A percentile compares a stretch with the other conserved stretches of the same genome.
phyloP scores from a whole-genome alignment of 805 yeast species.

The Candida berthetii region DNA sequence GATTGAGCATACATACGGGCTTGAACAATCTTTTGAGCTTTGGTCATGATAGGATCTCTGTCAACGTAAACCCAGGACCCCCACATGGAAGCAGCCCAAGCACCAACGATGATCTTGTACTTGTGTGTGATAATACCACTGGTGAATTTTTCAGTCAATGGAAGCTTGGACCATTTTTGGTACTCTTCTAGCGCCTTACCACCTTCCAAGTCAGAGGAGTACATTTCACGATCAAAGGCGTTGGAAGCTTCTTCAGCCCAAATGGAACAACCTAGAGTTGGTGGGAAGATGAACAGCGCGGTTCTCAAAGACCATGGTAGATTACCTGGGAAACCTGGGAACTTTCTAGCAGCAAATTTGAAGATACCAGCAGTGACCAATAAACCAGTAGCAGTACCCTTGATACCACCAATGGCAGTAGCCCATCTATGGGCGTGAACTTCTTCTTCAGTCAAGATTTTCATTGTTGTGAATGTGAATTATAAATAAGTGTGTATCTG shows the following conservation, averaged over 20 bases:
- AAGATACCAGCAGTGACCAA: slow-evolving; percentile 49
- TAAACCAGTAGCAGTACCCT: slow-evolving; percentile 55
- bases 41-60: slow-evolving; percentile 68
- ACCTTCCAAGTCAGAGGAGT: slow-evolving; percentile 38
- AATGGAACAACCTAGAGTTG: slow-evolving; percentile 53
- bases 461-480: too few relatives aligned
- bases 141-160: slow-evolving; percentile 42
- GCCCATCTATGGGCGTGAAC: slow-evolving; percentile 56
- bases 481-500: too few relatives aligned
- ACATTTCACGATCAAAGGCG: slow-evolving; percentile 54
- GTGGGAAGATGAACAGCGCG: slow-evolving; percentile 64
- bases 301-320: slow-evolving; percentile 56
- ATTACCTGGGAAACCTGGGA: slow-evolving; percentile 34
- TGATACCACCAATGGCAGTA: slow-evolving; percentile 52
- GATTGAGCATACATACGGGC: slow-evolving; percentile 92
- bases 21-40: slow-evolving; percentile 75
- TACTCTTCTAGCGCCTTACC: slow-evolving; percentile 37
- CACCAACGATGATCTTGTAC: slow-evolving; percentile 60
- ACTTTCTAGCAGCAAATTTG: slow-evolving; percentile 41
- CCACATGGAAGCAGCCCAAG: slow-evolving; percentile 77
- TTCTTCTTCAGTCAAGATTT: slow-evolving; percentile 61
- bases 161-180: slow-evolving; percentile 44
- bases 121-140: slow-evolving; percentile 47
- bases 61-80: slow-evolving; percentile 75
- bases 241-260: slow-evolving; percentile 69